Base-by-base conservation (phyloP, 805 yeast genomes). In the Lachancea cidri region DNA sequence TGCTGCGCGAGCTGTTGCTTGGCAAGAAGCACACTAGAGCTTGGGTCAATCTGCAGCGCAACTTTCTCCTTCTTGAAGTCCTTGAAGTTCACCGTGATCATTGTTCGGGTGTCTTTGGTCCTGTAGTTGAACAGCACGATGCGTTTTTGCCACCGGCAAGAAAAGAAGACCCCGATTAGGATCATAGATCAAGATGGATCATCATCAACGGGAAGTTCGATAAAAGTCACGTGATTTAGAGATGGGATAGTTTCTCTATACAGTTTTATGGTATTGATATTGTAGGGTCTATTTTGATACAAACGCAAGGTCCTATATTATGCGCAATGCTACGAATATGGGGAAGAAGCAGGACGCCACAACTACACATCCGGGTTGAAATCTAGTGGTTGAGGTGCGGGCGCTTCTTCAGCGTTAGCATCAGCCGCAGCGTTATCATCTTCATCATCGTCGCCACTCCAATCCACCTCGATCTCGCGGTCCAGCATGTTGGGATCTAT, bases 1-100 rank as follows among this genome's bases (percentile, higher is more conserved):
- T 73, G 68, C 16, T 70, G 66, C 1, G 88, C 93, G 38, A 93
- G 71, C 53, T 77, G 77, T 53, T 78, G 81, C 65, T 89, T 91
- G 15, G 81, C 81, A n/a, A 78, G 70, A 11, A 72, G 59, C 25
- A 85, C 91, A 2, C 86, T 73, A 38, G 80, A 86, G 11, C 74
- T 46, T 6, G 74, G 71, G 45, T 83, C 94, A 43, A 87, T 75
- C 19, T 86, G 96, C 44, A 93, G 57, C 20, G 87, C 76, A 62
- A 89, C 77, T 60, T 81, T 84, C 60, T 86, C 88, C 68, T 91
- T 93, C 68, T 93, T 89, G 68, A 93, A 85, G 66, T 93, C 96
- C 63, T 89, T 88, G 63, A 93, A 80, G 20, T 52, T 53, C 33
- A 63, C 52, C 22, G 38, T 47, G 11, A 41, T 38, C 44, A 41